Base-by-base conservation (phyloP, 2,329 filamentous ascomycete genomes). In the Colletotrichum scovillei region DNA sequence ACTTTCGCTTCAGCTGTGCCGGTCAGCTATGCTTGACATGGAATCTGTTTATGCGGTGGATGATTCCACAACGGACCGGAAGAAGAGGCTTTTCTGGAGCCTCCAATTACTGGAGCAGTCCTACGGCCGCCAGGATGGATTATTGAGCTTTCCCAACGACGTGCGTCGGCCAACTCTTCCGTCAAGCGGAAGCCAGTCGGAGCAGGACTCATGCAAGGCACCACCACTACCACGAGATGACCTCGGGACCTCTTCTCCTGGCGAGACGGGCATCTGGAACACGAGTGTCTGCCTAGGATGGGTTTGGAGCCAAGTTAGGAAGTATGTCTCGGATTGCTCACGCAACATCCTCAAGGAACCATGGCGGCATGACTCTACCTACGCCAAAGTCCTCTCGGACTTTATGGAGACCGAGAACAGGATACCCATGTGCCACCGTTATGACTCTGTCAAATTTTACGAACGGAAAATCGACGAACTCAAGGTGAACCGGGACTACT, bases 381-480 rank as follows among this genome's bases (percentile, higher is more conserved):
- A 88, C 76, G 81, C 87, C 58, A 84, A 84, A 75, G 84, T 88
- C 0, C 79, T 86, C 0, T 87, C 87, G 1, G 86, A 88, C 74
- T 84, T 88, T 8, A 87, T 87, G 75, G 87, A 88, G 76, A 84
- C 85, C 3, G 86, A 88, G 76, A 87, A 85, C 75, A 78, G 82
- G 22, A 85, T 85, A 38, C 84, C 86, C 5, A 85, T 86, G 74
- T 88, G 85, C 67, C 87, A 88, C 75, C 84, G 87, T 12, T 89
- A 88, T 73, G 86, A 88, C 77, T 84, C 85, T 0, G 86, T 87
- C 74, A 87, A 86, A 64, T 88, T 89, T 57, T 88, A 87, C 58
- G 84, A 88, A 70, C 85, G 86, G 46, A 84, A 84, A 35, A 77
- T 84, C 0, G 84, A 87, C 4, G 87, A 88, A 60, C 67, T 88